Evolutionary conservation across 2,329 filamentous ascomycete species (phyloP).

Genomic region (Monosporascus sp.): DNA sequence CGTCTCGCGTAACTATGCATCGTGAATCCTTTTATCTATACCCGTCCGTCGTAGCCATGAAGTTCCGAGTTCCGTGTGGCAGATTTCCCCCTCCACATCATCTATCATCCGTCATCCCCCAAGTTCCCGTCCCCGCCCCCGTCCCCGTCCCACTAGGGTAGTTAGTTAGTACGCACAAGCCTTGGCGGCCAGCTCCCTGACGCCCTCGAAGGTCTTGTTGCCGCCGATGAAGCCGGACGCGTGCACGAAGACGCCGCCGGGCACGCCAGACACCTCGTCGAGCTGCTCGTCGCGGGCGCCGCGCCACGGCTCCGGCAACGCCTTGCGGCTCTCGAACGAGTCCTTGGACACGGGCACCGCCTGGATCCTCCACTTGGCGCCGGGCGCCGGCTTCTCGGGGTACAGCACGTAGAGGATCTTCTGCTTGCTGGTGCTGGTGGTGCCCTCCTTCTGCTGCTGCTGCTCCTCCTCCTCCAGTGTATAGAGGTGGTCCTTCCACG

Average conservation of each 20-base stretch:
- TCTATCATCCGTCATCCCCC: neutral
- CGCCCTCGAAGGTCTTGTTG: conserved; percentile 87
- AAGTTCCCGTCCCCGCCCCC: neutral
- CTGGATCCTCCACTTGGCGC: conserved; percentile 89
- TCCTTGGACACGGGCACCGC: conserved; percentile 79
- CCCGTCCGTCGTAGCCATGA: neutral
- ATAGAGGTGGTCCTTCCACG: conserved; percentile 97
- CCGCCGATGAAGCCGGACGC: conserved; percentile 95
- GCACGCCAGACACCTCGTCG: conserved; percentile 63
- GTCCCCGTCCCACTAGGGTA: neutral
- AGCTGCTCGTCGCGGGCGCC: conserved; percentile 84
- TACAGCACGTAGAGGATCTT: conserved; percentile 86
- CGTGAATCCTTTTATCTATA: neutral
- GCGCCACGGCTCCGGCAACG: conserved; percentile 86
- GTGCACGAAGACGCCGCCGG: conserved; percentile 86
- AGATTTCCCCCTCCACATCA: neutral
- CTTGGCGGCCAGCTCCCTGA: conserved; percentile 77
- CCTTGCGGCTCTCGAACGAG: conserved; percentile 88
- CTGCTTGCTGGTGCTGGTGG: conserved; percentile 32
- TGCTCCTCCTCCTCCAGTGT: conserved; percentile 60
- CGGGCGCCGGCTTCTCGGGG: conserved; percentile 71
- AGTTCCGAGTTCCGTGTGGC: neutral
- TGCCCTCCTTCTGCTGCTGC: conserved; percentile 18
- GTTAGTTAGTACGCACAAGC: conserved; percentile 47
- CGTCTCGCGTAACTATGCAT: too few species aligned